Evolutionary conservation across 2,329 filamentous ascomycete species (phyloP), one percentile per base, ranked within the genome.

Genomic region (Phialophora expanda): DNA sequence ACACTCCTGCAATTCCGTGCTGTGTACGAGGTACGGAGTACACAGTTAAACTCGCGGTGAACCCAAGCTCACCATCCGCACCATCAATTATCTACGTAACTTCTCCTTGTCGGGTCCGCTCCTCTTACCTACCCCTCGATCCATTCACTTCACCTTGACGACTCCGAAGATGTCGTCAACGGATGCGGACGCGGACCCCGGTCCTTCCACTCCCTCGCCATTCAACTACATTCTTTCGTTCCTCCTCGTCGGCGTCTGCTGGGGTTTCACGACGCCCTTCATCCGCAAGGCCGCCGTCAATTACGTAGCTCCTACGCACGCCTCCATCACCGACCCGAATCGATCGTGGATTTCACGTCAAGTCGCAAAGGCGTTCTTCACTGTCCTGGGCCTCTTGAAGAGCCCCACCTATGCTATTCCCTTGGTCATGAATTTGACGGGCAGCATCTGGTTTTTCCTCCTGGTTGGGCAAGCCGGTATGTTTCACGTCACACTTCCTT

Each of bases 391-490:
- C 75, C 81, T 97, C 65, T 79, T 98, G 60, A 83, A 85, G 65
- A 93, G 93, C 72, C 93, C 93, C 41, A 85, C 87, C 20, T 98
- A 98, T 78, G 91, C 92, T 5, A 80, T 96, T 28, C 94, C 94
- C 22, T 79, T 98, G 72, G 79, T 97, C 60, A 79, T 97, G 65
- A 98, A 98, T 76, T 80, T 98, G 61, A 97, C 94, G 2, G 94
- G 94, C 32, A 96, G 92, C 75, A 85, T 97, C 62, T 98, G 94
- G 94, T 98, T 98, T 79, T 98, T 98, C 73, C 79, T 98, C 71
- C 82, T 98, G 70, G 94, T 98, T 79, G 94, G 94, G 6, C 87
- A 95, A 77, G 93, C 93, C 73, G 93, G 93, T 96, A 79, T 73
- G 90, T 85, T 66, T 70, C 32, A 65, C 48, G 28, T 62, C 44